phyloP scores from a whole-genome alignment of 1,284 basidiomycete species.

The Peniophora sp. region DNA sequence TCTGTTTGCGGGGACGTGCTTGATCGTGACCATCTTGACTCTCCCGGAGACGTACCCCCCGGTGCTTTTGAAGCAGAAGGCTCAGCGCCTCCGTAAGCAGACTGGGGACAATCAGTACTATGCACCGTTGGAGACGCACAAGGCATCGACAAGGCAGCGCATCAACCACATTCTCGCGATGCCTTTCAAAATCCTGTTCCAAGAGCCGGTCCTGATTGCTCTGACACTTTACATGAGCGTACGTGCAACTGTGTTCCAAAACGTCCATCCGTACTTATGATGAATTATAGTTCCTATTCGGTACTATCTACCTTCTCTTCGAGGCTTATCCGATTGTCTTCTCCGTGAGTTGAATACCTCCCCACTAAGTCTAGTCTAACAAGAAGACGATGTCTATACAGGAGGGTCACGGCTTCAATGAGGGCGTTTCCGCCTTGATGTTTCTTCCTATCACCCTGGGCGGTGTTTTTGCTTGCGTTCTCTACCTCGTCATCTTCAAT shows the following conservation, averaged over 20 bases:
- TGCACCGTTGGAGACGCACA: constrained; percentile 37
- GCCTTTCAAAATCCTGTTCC: constrained; percentile 61
- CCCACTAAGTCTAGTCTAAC: not conserved
- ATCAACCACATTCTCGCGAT: constrained; percentile 44
- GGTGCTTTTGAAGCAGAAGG: constrained; percentile 44
- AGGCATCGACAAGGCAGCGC: constrained; percentile 29
- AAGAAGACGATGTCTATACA: constrained; percentile 29
- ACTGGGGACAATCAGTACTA: constrained; percentile 65
- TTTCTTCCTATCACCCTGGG: constrained; percentile 52
- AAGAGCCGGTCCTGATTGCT: constrained; percentile 72
- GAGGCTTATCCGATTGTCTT: constrained; percentile 44
- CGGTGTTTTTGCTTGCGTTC: constrained; percentile 34
- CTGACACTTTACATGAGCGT: constrained; percentile 65
- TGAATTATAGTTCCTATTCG: constrained; percentile 48
- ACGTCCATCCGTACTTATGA: not conserved
- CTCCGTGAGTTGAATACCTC: constrained; percentile 10
- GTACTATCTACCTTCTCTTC: constrained; percentile 53
- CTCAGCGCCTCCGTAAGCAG: constrained; percentile 31
- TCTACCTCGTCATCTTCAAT: constrained; percentile 46
- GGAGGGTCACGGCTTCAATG: constrained; percentile 39
- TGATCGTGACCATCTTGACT: constrained; percentile 50
- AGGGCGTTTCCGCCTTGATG: constrained; percentile 41
- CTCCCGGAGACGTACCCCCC: constrained; percentile 71
- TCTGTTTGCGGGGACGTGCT: constrained; percentile 47
- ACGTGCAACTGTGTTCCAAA: constrained; percentile 16